These are phyloP conservation scores for Arthrobotrys pseudoclavata DNA, from an alignment of 2,329 filamentous ascomycete genomes.

Conservation along the genomic window DNA sequence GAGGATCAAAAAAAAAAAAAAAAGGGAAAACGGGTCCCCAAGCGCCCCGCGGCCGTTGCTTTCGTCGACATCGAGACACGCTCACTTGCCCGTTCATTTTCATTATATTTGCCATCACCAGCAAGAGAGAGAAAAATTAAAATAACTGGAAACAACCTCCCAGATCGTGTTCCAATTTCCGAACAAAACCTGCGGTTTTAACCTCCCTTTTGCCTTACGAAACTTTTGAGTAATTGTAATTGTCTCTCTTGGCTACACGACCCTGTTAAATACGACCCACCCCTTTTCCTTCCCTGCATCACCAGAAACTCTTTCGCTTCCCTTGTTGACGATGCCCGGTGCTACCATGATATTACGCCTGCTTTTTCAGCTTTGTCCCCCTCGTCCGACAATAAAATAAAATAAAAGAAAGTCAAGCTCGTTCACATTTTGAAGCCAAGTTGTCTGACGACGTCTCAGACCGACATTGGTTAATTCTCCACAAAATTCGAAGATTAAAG, in stretches of 20 bases:
- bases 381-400: no score
- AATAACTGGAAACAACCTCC: not conserved
- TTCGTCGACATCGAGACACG: constrained; percentile 18
- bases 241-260: constrained; percentile 50
- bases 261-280: constrained; percentile 41
- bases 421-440: not conserved
- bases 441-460: constrained; percentile 26
- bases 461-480: not conserved
- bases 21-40: not conserved
- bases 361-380: no score
- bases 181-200: constrained; percentile 36
- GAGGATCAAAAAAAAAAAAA: not conserved
- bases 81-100: constrained; percentile 9
- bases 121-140: not conserved
- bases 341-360: no score
- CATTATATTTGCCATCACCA: not conserved
- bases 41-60: not conserved
- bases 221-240: constrained; percentile 35
- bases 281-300: constrained; percentile 24
- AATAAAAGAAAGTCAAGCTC: not conserved
- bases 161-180: constrained; percentile 50
- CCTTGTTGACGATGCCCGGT: no score
- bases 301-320: not conserved
- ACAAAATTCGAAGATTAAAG: not conserved
- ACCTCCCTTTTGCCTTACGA: constrained; percentile 42